Percentiles rank a stretch among this genome's conserved stretches.
These are phyloP conservation scores for Epichloe typhina DNA, from an alignment of 2,329 filamentous ascomycete species.

Conservation along the genomic window DNA sequence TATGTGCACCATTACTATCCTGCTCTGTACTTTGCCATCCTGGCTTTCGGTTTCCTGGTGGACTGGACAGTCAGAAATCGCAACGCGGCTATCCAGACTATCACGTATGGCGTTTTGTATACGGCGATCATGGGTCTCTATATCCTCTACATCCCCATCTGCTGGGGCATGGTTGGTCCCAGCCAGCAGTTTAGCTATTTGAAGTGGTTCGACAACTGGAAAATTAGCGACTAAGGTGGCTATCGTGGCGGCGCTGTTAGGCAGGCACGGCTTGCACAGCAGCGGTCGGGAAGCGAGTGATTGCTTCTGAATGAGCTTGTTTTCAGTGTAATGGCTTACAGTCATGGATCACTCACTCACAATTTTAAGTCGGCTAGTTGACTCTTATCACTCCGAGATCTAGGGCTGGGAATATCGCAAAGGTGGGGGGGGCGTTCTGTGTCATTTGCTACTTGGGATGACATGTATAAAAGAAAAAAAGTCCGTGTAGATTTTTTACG, in stretches of 20 bases:
- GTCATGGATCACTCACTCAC: not conserved
- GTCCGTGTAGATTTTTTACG: constrained; percentile 6
- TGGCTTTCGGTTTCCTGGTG: constrained; percentile 73
- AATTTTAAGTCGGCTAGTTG: not conserved
- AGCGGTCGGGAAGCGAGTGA: not conserved
- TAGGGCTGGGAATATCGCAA: constrained; percentile 6
- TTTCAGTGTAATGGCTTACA: not conserved
- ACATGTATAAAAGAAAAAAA: constrained; percentile 12
- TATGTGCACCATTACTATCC: constrained; percentile 99
- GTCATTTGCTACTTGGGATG: constrained; percentile 10
- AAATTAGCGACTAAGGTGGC: constrained; percentile 49
- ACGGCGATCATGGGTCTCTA: constrained; percentile 66
- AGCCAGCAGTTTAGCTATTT: constrained; percentile 79
- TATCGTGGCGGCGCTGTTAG: not conserved
- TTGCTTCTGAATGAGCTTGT: not conserved
- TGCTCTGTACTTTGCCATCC: constrained; percentile 91
- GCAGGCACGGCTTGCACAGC: not conserved
- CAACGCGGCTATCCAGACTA: constrained; percentile 48
- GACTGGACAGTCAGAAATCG: constrained; percentile 70
- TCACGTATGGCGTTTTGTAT: constrained; percentile 65
- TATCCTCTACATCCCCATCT: constrained; percentile 81
- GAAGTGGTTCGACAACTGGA: constrained; percentile 88
- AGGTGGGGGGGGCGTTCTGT: constrained; percentile 1
- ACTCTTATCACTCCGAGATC: not conserved
- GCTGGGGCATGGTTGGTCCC: constrained; percentile 85